Percentiles rank a stretch among this genome's conserved stretches.
These are phyloP conservation scores for Aspergillus steynii DNA, from an alignment of 495 filamentous ascomycete genomes.

Conservation along the genomic window DNA sequence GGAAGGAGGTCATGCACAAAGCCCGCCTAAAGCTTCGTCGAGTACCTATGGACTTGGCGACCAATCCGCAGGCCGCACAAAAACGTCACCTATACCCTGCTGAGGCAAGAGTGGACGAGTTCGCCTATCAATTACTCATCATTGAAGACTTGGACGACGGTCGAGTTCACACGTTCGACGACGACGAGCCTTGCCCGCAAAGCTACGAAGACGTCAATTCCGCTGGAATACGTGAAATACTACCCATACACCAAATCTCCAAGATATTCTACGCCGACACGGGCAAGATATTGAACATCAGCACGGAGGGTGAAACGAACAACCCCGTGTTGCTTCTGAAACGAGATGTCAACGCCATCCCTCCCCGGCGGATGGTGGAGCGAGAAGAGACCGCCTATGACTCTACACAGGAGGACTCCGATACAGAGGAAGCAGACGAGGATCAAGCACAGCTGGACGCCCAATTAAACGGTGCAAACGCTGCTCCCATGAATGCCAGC, in stretches of 20 bases:
- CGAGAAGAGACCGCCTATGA: conserved; percentile 34
- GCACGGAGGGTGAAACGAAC: conserved; percentile 72
- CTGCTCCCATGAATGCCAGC: conserved; percentile 15
- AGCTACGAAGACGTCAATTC: conserved; percentile 66
- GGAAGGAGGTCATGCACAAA: conserved; percentile 98
- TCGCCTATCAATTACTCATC: conserved; percentile 84
- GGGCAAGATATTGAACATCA: conserved; percentile 90
- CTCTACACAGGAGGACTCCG: conserved; percentile 26
- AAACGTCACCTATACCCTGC: conserved; percentile 40
- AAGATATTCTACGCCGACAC: conserved; percentile 99
- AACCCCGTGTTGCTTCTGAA: conserved; percentile 87
- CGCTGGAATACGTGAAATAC: conserved; percentile 79
- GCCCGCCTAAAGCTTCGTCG: conserved; percentile 77
- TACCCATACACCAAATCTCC: conserved; percentile 88
- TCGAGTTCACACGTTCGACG: conserved; percentile 80
- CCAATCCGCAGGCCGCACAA: conserved; percentile 23
- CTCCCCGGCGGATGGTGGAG: conserved; percentile 68
- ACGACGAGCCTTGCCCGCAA: conserved; percentile 57
- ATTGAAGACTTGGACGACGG: conserved; percentile 94
- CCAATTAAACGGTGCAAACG: conserved; percentile 59
- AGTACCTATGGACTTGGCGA: conserved; percentile 45
- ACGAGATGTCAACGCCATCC: conserved; percentile 72
- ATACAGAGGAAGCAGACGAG: conserved; percentile 38
- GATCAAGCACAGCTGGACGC: conserved; percentile 66
- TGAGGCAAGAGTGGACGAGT: conserved; percentile 63